Evolutionary conservation across 2,329 filamentous ascomycete genomes (phyloP), one percentile per base, ranked within the genome.

Genomic region (Ilyonectria robusta): DNA sequence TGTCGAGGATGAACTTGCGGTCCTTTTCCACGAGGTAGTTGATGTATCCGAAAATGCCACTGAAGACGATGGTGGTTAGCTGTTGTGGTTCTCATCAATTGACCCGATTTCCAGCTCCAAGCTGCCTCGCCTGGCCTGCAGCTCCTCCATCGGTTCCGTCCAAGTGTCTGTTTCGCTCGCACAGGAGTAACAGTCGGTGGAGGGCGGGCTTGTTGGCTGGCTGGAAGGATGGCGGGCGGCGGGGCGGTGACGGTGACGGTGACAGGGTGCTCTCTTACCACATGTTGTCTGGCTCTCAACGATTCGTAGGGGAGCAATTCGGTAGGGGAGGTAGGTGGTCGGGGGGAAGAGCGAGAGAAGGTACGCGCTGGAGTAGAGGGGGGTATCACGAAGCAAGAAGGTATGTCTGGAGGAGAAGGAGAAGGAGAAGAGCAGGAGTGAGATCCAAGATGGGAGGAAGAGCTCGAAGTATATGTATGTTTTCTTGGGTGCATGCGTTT

Each of bases 11-110:
- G 86, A 93, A 97, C 85, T 94, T 95, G 83, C 96, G 91, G 87
- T 98, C 95, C 90, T 97, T 98, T 89, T 98, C 96, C 82, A 98
- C 94, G 82, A 98, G 87, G 86, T 98, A 98, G 88, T 98, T 98
- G 87, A 98, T 94, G 89, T 98, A 98, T 78, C 95, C 95, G 86
- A 98, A 97, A 84, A 96, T 97, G 83, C 94, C 94, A 91, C 93
- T 95, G 72, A 68, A 66, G 67, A 65, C 68, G 63, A 46, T 51
- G 68, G 69, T 51, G 55, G 70, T 81, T 72, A 80, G 78, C 72
- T 44, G 64, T 40, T 57, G 33, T 61, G 37, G 19, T 56, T 62
- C 37, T 64, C 47, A 51, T 67, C 69, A 72, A 75, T 72, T 75
- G 73, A 48, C 50, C 58, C 53, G 48, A 44, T 65, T 51, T 10